Conservation (phyloP, 257 asterid genomes). For the Fraxinus quadrangulata region DNA sequence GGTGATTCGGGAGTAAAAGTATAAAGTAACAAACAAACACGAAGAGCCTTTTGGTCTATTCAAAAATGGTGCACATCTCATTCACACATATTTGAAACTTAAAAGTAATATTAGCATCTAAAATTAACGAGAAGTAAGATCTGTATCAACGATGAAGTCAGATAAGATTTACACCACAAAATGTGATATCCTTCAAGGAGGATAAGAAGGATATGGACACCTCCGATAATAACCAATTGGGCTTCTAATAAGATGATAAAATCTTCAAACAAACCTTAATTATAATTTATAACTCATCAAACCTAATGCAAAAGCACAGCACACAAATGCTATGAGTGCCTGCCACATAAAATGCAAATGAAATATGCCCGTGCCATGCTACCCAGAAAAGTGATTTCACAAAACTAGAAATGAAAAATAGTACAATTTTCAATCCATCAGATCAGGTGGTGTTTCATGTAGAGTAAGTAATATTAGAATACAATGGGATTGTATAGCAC, state of each 20-base stretch:
- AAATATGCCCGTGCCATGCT: background rate
- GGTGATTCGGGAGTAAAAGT: background rate
- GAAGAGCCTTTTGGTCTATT: background rate
- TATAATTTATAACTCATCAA: conserved; percentile 5
- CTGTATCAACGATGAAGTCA: background rate
- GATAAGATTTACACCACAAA: background rate
- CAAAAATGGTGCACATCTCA: background rate
- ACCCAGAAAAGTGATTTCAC: background rate
- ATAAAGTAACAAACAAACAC: background rate
- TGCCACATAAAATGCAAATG: conserved; percentile 2
- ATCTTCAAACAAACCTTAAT: conserved; percentile 22
- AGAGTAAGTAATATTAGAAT: conserved; percentile 15
- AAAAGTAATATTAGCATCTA: background rate
- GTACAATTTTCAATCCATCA: background rate
- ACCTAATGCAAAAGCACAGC: background rate
- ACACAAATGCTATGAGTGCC: background rate
- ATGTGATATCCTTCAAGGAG: background rate
- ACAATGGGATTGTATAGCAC: background rate
- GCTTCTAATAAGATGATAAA: conserved; percentile 1
- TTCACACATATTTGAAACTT: background rate
- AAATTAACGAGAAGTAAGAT: background rate
- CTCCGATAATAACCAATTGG: background rate
- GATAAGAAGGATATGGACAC: background rate
- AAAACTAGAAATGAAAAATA: background rate
- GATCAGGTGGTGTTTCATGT: conserved; percentile 3